Evolutionary conservation across 78 protist species (phyloP).

Genomic region (Dictyostelium brefeldianum): DNA sequence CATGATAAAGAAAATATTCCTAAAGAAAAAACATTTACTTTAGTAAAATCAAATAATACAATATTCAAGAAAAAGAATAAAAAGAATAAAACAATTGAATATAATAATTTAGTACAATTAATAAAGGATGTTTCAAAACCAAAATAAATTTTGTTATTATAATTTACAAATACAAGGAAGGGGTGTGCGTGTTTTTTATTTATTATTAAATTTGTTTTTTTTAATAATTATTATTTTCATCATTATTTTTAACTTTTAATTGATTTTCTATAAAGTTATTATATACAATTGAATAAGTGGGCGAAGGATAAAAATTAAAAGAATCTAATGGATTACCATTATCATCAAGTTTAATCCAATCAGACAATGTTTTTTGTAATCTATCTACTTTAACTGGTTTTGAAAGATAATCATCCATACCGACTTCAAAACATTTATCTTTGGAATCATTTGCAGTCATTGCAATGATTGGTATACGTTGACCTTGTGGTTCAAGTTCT

Average conservation of each 20-base stretch:
- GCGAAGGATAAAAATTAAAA: neutral
- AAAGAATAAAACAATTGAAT: too few relatives aligned
- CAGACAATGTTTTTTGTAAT: constrained; percentile 20
- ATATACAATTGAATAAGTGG: neutral
- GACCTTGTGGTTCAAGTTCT: constrained; percentile 49
- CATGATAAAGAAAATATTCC: too few relatives aligned
- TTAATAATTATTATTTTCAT: neutral
- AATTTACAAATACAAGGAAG: neutral
- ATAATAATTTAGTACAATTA: too few relatives aligned
- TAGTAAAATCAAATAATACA: too few relatives aligned
- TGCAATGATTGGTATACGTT: constrained; percentile 83
- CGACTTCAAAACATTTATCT: constrained; percentile 56
- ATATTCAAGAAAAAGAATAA: too few relatives aligned
- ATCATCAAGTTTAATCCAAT: constrained; percentile 41
- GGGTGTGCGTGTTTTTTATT: neutral
- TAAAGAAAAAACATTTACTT: too few relatives aligned
- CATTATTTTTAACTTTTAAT: neutral
- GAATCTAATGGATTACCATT: neutral
- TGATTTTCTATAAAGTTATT: neutral
- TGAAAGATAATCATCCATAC: constrained; percentile 82
- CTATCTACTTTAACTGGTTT: constrained; percentile 79
- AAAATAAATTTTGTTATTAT: too few relatives aligned
- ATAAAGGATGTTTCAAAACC: too few relatives aligned
- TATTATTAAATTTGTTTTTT: neutral
- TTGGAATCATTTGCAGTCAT: constrained; percentile 81